phyloP scores from a whole-genome alignment of 2,329 filamentous ascomycete species.

The Periconia macrospinosa region DNA sequence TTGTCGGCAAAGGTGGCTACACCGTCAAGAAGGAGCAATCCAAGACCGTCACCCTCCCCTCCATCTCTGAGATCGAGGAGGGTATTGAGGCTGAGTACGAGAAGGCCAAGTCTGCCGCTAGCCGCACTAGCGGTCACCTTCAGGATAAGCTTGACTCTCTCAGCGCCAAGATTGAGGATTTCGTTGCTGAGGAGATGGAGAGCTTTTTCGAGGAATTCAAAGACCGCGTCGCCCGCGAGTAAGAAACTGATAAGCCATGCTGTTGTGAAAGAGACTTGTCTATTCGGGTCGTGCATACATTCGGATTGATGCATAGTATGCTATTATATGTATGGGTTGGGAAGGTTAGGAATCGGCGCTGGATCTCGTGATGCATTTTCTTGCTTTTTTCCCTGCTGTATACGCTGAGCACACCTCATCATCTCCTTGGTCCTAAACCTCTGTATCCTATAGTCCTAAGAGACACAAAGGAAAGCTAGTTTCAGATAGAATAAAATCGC shows the following conservation, averaged over 20 bases:
- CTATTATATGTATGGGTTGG: slow-evolving; percentile 5
- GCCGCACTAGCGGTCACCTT: slow-evolving; percentile 46
- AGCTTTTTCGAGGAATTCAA: slow-evolving; percentile 58
- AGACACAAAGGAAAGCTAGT: slow-evolving; percentile 1
- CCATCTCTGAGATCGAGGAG: slow-evolving; percentile 38
- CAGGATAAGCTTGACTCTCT: slow-evolving; percentile 53
- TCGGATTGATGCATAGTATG: slow-evolving; percentile 9
- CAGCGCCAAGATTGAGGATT: slow-evolving; percentile 48
- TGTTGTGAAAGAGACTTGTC: slow-evolving; percentile 10
- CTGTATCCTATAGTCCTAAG: slow-evolving; percentile 3
- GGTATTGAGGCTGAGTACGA: slow-evolving; percentile 39
- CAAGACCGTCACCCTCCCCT: slow-evolving; percentile 42
- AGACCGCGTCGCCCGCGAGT: slow-evolving; percentile 40
- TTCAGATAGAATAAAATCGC: slow-evolving; percentile 1
- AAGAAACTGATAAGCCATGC: slow-evolving; percentile 7
- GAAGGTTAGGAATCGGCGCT: slow-evolving; percentile 12
- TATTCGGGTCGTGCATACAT: slow-evolving; percentile 8
- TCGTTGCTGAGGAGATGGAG: slow-evolving; percentile 54
- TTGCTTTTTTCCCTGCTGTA: slow-evolving; percentile 8
- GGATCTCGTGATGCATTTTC: slow-evolving; percentile 9
- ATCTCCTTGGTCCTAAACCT: slow-evolving; percentile 1
- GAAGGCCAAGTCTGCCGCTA: slow-evolving; percentile 40
- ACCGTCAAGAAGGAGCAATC: slow-evolving; percentile 52
- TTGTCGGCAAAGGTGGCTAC: slow-evolving; percentile 75
- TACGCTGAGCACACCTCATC: slow-evolving; percentile 1